These are phyloP conservation scores for Cladophialophora carrionii DNA, from an alignment of 2,329 filamentous ascomycete species.

Conservation along the genomic window DNA sequence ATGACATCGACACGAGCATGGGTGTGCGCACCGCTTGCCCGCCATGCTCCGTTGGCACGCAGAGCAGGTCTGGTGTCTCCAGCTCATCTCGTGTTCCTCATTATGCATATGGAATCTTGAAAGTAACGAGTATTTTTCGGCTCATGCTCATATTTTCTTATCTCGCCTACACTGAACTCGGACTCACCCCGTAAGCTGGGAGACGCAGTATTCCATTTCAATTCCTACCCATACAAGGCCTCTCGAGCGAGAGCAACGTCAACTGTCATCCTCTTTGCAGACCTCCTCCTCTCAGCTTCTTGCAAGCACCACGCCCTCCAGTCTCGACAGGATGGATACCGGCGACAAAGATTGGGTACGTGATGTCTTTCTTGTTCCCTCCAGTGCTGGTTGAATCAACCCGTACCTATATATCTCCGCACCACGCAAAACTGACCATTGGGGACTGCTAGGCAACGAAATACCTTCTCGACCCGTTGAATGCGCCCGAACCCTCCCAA, in stretches of 20 bases:
- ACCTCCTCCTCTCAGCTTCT: not conserved
- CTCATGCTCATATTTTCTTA: not conserved
- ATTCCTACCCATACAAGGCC: not conserved
- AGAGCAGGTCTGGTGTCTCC: not conserved
- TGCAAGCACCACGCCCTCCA: not conserved
- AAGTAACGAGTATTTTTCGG: not conserved
- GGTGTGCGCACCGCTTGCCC: constrained; percentile 1
- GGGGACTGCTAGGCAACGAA: constrained; percentile 59
- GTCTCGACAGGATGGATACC: constrained; percentile 13
- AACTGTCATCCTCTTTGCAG: not conserved
- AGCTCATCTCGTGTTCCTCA: not conserved
- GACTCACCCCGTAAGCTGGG: constrained; percentile 1
- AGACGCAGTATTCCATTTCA: not conserved
- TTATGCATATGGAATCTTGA: not conserved
- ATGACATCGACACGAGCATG: constrained; percentile 24
- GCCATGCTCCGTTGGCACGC: constrained; percentile 13
- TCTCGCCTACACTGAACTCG: not conserved
- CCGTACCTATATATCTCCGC: not conserved
- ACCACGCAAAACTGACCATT: constrained; percentile 20
- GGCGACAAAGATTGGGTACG: constrained; percentile 57
- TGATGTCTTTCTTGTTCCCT: not conserved
- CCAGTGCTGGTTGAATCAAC: not conserved
- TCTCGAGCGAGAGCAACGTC: not conserved
- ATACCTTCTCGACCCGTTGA: constrained; percentile 71
- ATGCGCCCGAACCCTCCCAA: constrained; percentile 67